Base-by-base conservation (phyloP, 345 rosid species). In the Anastatica hierochuntica region DNA sequence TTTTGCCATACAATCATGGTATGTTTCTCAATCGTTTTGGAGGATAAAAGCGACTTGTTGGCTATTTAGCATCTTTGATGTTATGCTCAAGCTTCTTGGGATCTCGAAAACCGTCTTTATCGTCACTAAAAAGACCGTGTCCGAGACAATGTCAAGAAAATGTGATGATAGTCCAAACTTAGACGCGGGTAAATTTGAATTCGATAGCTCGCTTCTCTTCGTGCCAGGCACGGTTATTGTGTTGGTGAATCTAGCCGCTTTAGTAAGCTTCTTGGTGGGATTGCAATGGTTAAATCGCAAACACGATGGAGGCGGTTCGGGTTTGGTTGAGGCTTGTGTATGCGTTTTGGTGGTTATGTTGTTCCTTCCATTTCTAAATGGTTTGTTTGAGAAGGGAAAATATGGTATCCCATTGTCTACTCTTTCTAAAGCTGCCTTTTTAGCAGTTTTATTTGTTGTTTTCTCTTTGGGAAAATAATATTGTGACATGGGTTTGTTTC, bases 381-480 rank as follows among this genome's bases (percentile, higher is more conserved):
- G 88, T 10, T 26, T 84, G 54, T 69, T 79, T 60, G 42, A 60
- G 7, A 82, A 52, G 44, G 90, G 81, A 12, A 79, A 79, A 51
- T 67, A 66, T 69, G 83, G 92, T 14, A 76, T 85, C 34, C 88
- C 95, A 1, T 30, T 43, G 4, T 39, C 81, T 7, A 88, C 82
- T 7, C 68, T 79, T 2, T 64, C 43, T 49, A 80, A 76, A 58
- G 77, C 86, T 14, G 47, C 64, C 26, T 30, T 56, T 2, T 52
- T 80, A 18, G 71, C 80, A 12, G 31, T 67, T 1, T 8, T 60
- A 12, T 76, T 77, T 66, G 16, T 43, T 49, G 20, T 6, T 18
- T 43, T 66, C 26, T 58, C 59, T 26, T 2, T 66, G 7, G 8
- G 47, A 43, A 57, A 24, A 0, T 66, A 18, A 27, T 49, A 10